Percentiles rank a stretch among this genome's conserved stretches.
These are phyloP conservation scores for Penicilliopsis zonata DNA, from an alignment of 495 filamentous ascomycete genomes.

Conservation along the genomic window DNA sequence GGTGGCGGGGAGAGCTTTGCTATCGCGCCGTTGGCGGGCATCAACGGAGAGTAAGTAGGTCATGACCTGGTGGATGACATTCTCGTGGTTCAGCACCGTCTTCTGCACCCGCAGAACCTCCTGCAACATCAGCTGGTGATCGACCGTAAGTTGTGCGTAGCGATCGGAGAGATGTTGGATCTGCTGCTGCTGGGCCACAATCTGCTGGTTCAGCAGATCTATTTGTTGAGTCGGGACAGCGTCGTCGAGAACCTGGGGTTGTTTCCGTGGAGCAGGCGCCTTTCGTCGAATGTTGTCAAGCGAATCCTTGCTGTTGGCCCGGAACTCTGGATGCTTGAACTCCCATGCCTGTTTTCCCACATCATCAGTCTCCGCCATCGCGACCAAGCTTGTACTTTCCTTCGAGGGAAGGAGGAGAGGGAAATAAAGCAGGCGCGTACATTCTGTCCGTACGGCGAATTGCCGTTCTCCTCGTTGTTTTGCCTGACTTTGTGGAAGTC, in stretches of 20 bases:
- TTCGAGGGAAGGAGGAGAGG: not conserved
- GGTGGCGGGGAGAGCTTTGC: conserved; percentile 33
- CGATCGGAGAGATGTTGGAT: conserved; percentile 75
- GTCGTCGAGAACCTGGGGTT: conserved; percentile 52
- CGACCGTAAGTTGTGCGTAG: conserved; percentile 72
- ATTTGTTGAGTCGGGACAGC: conserved; percentile 78
- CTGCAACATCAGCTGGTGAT: conserved; percentile 77
- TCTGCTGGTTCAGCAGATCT: conserved; percentile 74
- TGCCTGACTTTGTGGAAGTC: conserved; percentile 99
- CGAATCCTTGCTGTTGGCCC: conserved; percentile 88
- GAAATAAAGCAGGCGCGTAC: conserved; percentile 38
- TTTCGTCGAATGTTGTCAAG: conserved; percentile 95
- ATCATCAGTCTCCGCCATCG: conserved; percentile 3
- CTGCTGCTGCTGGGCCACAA: conserved; percentile 84
- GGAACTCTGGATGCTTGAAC: conserved; percentile 96
- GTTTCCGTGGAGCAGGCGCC: conserved; percentile 82
- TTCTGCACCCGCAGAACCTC: conserved; percentile 84
- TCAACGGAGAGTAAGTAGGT: conserved; percentile 55
- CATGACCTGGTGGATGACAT: conserved; percentile 66
- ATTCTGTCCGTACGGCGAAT: conserved; percentile 82
- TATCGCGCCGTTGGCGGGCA: conserved; percentile 51
- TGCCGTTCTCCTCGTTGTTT: conserved; percentile 86
- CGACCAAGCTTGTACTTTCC: too few relatives aligned
- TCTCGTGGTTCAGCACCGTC: conserved; percentile 71
- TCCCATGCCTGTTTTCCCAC: conserved; percentile 71